A percentile compares a stretch with the other conserved stretches of the same genome.
Conservation (phyloP, 441 rosid genomes). For the Omphalea diandra region DNA sequence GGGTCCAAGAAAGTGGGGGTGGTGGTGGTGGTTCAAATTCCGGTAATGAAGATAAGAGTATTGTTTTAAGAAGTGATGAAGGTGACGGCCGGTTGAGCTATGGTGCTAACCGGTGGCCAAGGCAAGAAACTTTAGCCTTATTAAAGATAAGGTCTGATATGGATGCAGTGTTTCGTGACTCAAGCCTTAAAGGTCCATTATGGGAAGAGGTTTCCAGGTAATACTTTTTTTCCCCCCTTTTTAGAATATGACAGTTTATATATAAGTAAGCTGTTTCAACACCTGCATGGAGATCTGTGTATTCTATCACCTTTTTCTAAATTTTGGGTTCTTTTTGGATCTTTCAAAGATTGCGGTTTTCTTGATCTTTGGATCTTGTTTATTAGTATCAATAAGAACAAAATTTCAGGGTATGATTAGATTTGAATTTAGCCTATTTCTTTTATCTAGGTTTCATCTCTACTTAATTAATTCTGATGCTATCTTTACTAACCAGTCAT, state of each 20-base stretch:
- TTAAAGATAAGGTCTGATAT: constrained; percentile 80
- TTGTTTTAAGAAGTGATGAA: constrained; percentile 30
- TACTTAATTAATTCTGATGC: no score
- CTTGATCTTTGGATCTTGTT: constrained; percentile 5
- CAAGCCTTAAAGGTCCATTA: constrained; percentile 74
- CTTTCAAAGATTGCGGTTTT: constrained; percentile 10
- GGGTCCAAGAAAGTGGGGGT: constrained; percentile 15
- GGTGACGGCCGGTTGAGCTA: constrained; percentile 40
- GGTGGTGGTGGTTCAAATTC: constrained; percentile 42
- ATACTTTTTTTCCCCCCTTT: background rate
- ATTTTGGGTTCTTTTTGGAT: constrained; percentile 18
- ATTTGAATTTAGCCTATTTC: background rate
- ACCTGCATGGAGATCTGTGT: constrained; percentile 23
- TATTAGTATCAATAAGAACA: background rate
- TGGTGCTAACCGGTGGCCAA: constrained; percentile 88
- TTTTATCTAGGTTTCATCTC: no score
- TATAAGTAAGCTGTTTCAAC: background rate
- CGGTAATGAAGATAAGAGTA: constrained; percentile 33
- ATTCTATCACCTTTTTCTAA: constrained; percentile 9
- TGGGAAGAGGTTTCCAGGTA: constrained; percentile 97
- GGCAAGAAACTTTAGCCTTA: constrained; percentile 78
- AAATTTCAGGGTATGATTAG: background rate
- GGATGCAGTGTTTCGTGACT: constrained; percentile 74
- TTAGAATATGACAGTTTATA: background rate
- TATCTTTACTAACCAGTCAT: no score